Conservation (phyloP, 768 basidiomycete genomes). For the Multifurca ochricompacta region DNA sequence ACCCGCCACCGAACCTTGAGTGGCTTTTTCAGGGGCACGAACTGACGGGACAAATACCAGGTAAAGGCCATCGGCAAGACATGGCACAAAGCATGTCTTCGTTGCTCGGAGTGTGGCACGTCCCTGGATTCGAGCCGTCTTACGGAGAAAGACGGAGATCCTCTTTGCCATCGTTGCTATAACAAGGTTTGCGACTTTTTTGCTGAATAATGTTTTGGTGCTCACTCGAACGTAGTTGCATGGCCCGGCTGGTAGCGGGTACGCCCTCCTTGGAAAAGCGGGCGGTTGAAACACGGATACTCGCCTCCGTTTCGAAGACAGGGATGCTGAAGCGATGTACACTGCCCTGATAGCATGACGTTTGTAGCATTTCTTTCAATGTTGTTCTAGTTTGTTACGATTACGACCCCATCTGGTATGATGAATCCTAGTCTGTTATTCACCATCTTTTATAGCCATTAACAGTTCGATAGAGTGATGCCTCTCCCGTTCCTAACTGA, state of each 20-base stretch:
- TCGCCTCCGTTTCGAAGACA: neutral
- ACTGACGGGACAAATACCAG: slow-evolving; percentile 29
- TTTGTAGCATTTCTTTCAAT: slow-evolving; percentile 6
- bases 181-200: slow-evolving; percentile 40
- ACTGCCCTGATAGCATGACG: neutral
- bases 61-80: slow-evolving; percentile 77
- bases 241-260: slow-evolving; percentile 67
- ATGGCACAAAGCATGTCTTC: slow-evolving; percentile 68
- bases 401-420: slow-evolving; percentile 6
- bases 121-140: slow-evolving; percentile 63
- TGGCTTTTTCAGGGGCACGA: neutral
- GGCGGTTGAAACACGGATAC: slow-evolving; percentile 30
- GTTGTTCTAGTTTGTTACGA: neutral
- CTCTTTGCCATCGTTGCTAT: slow-evolving; percentile 67
- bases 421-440: neutral
- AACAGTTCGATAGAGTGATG: neutral
- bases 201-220: neutral
- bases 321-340: slow-evolving; percentile 9
- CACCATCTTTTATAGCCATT: slow-evolving; percentile 1
- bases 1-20: neutral
- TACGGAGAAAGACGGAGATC: slow-evolving; percentile 68
- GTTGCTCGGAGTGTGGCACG: slow-evolving; percentile 67
- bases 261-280: slow-evolving; percentile 56
- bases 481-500: neutral
- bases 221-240: slow-evolving; percentile 41